A percentile compares a stretch with the other conserved stretches of the same genome.
phyloP scores from a whole-genome alignment of 352 stramenopile species.

The Saprolegnia diclina region DNA sequence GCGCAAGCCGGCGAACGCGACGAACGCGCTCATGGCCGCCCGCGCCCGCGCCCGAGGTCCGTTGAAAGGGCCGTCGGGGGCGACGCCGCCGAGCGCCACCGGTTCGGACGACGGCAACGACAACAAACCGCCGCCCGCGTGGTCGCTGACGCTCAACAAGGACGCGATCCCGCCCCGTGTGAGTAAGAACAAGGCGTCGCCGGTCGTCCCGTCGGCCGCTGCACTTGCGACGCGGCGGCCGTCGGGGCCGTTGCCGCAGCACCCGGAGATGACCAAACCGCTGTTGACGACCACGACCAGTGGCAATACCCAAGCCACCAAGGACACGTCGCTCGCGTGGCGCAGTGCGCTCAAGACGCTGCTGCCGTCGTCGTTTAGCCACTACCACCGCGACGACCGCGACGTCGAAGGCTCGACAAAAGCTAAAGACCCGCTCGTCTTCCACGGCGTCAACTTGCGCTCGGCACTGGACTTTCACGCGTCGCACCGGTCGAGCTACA shows the following conservation, averaged over 20 bases:
- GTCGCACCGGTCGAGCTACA: constrained; percentile 18
- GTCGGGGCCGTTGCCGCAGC: constrained; percentile 3
- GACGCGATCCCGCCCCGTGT: constrained; percentile 11
- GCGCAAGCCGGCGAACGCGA: constrained; percentile 19
- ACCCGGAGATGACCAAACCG: background rate
- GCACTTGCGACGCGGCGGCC: background rate
- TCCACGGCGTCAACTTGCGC: constrained; percentile 21
- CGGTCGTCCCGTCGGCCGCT: background rate
- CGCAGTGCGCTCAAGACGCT: constrained; percentile 18
- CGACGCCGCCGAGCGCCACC: background rate
- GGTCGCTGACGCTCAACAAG: constrained; percentile 24
- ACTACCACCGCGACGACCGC: constrained; percentile 25
- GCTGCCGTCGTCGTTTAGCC: constrained; percentile 25
- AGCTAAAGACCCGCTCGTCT: constrained; percentile 22
- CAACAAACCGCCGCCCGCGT: constrained; percentile 22
- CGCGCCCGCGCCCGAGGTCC: constrained; percentile 18
- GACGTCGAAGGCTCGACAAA: constrained; percentile 18
- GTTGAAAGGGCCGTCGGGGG: background rate
- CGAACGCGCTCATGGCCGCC: constrained; percentile 24
- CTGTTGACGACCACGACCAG: background rate
- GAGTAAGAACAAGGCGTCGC: background rate
- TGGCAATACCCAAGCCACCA: background rate
- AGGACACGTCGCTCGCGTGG: constrained; percentile 5
- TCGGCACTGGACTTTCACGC: constrained; percentile 26
- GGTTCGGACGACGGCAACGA: background rate